Evolutionary conservation across 768 basidiomycete species (phyloP).

Genomic region (Exsudoporus frostii): DNA sequence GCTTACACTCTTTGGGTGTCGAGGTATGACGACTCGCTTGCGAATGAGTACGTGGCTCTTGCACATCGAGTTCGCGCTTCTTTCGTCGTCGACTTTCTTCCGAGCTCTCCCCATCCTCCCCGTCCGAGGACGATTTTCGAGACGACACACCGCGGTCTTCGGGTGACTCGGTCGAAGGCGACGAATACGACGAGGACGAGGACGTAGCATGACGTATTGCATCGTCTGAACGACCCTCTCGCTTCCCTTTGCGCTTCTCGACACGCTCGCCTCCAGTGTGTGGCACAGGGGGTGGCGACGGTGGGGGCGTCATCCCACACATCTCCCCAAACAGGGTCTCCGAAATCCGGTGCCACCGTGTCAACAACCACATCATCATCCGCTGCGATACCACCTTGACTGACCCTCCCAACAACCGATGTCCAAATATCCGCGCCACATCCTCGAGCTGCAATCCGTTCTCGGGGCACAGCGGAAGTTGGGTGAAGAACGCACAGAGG

Average conservation of each 20-base stretch:
- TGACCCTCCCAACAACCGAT: slow-evolving; percentile 36
- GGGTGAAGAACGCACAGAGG: slow-evolving; percentile 48
- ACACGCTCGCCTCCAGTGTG: background rate
- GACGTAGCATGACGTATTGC: background rate
- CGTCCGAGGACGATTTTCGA: slow-evolving; percentile 9
- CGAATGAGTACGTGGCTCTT: background rate
- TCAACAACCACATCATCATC: slow-evolving; percentile 35
- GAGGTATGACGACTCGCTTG: background rate
- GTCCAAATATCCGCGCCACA: slow-evolving; percentile 46
- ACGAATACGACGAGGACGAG: slow-evolving; percentile 14
- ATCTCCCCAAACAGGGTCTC: slow-evolving; percentile 24
- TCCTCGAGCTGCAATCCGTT: slow-evolving; percentile 46
- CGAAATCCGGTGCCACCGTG: slow-evolving; percentile 27
- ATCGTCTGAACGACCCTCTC: slow-evolving; percentile 2
- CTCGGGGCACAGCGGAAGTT: slow-evolving; percentile 48
- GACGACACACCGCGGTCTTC: slow-evolving; percentile 8
- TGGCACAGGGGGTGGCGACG: slow-evolving; percentile 1
- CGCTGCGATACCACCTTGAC: slow-evolving; percentile 22
- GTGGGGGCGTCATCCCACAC: slow-evolving; percentile 22
- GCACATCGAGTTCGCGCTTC: slow-evolving; percentile 15
- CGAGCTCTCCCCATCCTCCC: slow-evolving; percentile 10
- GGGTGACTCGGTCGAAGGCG: slow-evolving; percentile 3
- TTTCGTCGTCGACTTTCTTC: slow-evolving; percentile 18
- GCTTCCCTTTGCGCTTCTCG: slow-evolving; percentile 18
- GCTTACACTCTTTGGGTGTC: slow-evolving; percentile 17